Evolutionary conservation across 805 yeast genomes (phyloP).

Genomic region (Brettanomyces anomalus): DNA sequence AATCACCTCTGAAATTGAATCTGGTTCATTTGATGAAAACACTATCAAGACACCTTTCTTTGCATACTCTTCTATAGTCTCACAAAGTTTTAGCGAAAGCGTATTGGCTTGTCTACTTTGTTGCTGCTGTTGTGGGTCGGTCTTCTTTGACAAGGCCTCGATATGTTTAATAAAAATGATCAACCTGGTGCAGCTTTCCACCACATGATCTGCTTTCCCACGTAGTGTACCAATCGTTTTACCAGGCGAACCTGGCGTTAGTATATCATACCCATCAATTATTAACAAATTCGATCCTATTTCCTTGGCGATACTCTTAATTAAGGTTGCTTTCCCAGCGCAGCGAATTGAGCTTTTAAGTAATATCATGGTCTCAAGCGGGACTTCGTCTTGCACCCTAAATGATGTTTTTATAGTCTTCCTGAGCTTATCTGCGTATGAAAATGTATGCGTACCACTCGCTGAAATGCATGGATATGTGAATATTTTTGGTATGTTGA

Average conservation of each 20-base stretch:
- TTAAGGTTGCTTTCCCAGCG: constrained; percentile 68
- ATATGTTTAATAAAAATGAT: constrained; percentile 62
- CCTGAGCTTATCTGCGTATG: constrained; percentile 40
- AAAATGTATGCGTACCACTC: constrained; percentile 25
- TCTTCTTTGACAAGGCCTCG: constrained; percentile 62
- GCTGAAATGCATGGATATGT: constrained; percentile 2
- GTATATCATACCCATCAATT: constrained; percentile 59
- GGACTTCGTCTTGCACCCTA: constrained; percentile 20
- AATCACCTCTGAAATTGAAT: constrained; percentile 54
- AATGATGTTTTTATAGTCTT: constrained; percentile 49
- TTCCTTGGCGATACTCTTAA: constrained; percentile 43
- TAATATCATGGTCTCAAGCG: constrained; percentile 52
- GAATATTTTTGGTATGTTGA: constrained; percentile 7
- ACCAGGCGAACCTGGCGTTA: constrained; percentile 62
- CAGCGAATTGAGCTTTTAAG: constrained; percentile 64
- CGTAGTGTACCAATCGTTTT: constrained; percentile 71
- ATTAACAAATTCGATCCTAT: constrained; percentile 61
- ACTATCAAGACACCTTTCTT: constrained; percentile 41
- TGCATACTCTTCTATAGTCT: constrained; percentile 47
- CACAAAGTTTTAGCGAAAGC: constrained; percentile 44
- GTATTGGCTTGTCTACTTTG: constrained; percentile 26
- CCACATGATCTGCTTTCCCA: constrained; percentile 65
- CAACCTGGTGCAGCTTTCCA: constrained; percentile 34
- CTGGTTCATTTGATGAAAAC: constrained; percentile 63
- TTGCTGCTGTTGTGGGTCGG: constrained; percentile 41